phyloP scores from a whole-genome alignment of 2,329 filamentous ascomycete genomes.

The Juglanconis sp. region DNA sequence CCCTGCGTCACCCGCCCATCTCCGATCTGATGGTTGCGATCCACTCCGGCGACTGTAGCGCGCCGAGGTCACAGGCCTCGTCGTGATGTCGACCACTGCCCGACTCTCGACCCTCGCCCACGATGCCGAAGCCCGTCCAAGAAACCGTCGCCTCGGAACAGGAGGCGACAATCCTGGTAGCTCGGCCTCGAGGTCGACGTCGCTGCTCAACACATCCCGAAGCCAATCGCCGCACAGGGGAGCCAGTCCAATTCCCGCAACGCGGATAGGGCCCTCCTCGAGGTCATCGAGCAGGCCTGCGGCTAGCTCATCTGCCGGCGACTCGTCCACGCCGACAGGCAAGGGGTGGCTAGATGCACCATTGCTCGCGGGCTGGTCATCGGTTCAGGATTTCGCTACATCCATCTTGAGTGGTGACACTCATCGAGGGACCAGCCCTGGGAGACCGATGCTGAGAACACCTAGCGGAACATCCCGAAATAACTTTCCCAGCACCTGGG shows the following conservation, averaged over 20 bases:
- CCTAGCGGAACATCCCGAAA: slow-evolving; percentile 24
- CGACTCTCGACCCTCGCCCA: slow-evolving; percentile 39
- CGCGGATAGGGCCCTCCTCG: slow-evolving; percentile 33
- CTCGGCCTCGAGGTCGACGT: slow-evolving; percentile 26
- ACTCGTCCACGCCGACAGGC: slow-evolving; percentile 25
- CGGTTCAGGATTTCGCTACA: slow-evolving; percentile 52
- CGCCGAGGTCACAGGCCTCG: slow-evolving; percentile 26
- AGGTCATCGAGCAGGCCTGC: slow-evolving; percentile 18
- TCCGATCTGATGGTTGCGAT: slow-evolving; percentile 25
- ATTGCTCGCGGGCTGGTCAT: slow-evolving; percentile 53
- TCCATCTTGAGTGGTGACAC: slow-evolving; percentile 36
- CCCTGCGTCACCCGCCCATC: slow-evolving; percentile 2
- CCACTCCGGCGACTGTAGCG: slow-evolving; percentile 23
- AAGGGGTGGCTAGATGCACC: slow-evolving; percentile 47
- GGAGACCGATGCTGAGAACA: slow-evolving; percentile 30
- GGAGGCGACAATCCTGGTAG: slow-evolving; percentile 26
- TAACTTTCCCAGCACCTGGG: slow-evolving; percentile 40
- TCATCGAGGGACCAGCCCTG: slow-evolving; percentile 26
- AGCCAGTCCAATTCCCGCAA: slow-evolving; percentile 47
- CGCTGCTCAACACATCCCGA: slow-evolving; percentile 24
- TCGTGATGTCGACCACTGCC: slow-evolving; percentile 41
- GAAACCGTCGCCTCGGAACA: slow-evolving; percentile 46
- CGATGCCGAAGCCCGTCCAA: slow-evolving; percentile 44
- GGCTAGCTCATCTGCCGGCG: background rate
- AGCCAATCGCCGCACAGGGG: slow-evolving; percentile 34